phyloP scores from a whole-genome alignment of 2,329 filamentous ascomycete species.

The Arthrobotrys iridis region DNA sequence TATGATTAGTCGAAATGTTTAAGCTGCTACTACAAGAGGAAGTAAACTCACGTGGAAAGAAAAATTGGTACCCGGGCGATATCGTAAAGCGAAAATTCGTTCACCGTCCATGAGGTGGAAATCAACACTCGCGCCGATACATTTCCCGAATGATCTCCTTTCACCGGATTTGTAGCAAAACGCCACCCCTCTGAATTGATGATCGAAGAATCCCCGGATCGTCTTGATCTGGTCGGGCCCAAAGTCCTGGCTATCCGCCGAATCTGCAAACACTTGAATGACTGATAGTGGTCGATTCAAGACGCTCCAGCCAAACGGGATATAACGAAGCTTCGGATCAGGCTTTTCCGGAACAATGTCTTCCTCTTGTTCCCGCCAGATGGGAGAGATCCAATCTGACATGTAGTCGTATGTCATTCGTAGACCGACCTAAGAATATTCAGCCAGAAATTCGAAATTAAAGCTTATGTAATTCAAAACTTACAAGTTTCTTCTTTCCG shows the following conservation, averaged over 20 bases:
- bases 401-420: constrained; percentile 52
- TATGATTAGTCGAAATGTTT: neutral
- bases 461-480: neutral
- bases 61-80: constrained; percentile 43
- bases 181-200: constrained; percentile 40
- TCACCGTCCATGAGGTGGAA: constrained; percentile 32
- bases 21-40: neutral
- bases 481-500: constrained; percentile 50
- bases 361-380: constrained; percentile 37
- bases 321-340: constrained; percentile 37
- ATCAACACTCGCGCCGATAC: constrained; percentile 36
- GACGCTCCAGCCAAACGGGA: constrained; percentile 45
- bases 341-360: constrained; percentile 25
- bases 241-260: constrained; percentile 40
- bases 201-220: constrained; percentile 44
- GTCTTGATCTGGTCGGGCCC: constrained; percentile 42
- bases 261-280: constrained; percentile 41
- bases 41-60: constrained; percentile 33
- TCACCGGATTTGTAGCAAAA: constrained; percentile 45
- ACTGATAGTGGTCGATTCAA: constrained; percentile 30
- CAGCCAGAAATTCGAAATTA: neutral
- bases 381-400: constrained; percentile 53
- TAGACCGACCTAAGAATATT: constrained; percentile 27
- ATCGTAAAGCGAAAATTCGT: constrained; percentile 43
- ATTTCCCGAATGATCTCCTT: constrained; percentile 43